phyloP scores from a whole-genome alignment of 805 yeast genomes.

The Cyberlindnera maritima region DNA sequence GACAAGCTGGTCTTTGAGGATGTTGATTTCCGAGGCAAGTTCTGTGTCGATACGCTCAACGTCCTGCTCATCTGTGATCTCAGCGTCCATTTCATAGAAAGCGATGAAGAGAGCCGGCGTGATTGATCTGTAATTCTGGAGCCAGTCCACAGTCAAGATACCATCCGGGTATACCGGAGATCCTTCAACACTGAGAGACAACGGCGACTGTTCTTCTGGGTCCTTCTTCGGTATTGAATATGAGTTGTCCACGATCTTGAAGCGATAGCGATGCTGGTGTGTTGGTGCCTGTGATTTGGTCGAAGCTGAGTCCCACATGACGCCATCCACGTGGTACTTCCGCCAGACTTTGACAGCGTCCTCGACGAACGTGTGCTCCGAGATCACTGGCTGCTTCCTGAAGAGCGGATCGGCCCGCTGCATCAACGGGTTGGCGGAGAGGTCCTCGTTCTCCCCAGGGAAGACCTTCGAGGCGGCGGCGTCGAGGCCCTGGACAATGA shows the following conservation, averaged over 20 bases:
- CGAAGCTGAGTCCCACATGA: conserved; percentile 27
- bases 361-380: conserved; percentile 10
- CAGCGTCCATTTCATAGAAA: conserved; percentile 39
- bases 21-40: conserved; percentile 36
- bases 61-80: conserved; percentile 25
- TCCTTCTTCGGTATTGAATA: conserved; percentile 24
- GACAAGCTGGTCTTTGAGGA: conserved; percentile 31
- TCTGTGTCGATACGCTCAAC: conserved; percentile 29
- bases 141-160: conserved; percentile 46
- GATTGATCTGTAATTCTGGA: conserved; percentile 45
- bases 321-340: conserved; percentile 28
- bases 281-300: conserved; percentile 22
- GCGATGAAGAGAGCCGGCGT: conserved; percentile 48
- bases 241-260: conserved; percentile 31
- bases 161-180: conserved; percentile 34
- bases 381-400: conserved; percentile 12
- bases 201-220: conserved; percentile 3
- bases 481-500: conserved; percentile 42
- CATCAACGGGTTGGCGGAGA: conserved; percentile 4
- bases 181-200: conserved; percentile 5
- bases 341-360: conserved; percentile 31
- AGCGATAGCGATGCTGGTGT: conserved; percentile 27
- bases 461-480: conserved; percentile 6
- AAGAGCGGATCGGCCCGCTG: conserved; percentile 9
- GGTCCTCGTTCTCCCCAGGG: conserved; percentile 8